Conservation (phyloP, 164 flowering plant genomes). For the Vitis vinifera region ASM3070453v1 NC_081807.1:9473501-9474000, state of each 20-base stretch:
- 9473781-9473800: conserved; percentile 60
- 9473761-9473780: conserved; percentile 79
- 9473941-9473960: conserved; percentile 63
- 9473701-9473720: conserved; percentile 21
- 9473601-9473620: too few species aligned
- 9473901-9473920: conserved; percentile 39
- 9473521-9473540: too few species aligned
- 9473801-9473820: conserved; percentile 56
- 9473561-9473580: too few species aligned
- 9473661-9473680: neutral
- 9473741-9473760: conserved; percentile 69
- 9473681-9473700: neutral
- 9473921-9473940: conserved; percentile 57
- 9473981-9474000: conserved; percentile 76
- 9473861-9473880: conserved; percentile 48
- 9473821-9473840: conserved; percentile 56
- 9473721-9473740: conserved; percentile 28
- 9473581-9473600: too few species aligned
- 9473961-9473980: conserved; percentile 68
- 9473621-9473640: too few species aligned
- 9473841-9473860: conserved; percentile 44
- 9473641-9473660: too few species aligned
- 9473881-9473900: conserved; percentile 27
- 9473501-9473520: too few species aligned
- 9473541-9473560: too few species aligned